Evolutionary conservation across 495 filamentous ascomycete species (phyloP).

Genomic region (Aspergillus wentii): DNA sequence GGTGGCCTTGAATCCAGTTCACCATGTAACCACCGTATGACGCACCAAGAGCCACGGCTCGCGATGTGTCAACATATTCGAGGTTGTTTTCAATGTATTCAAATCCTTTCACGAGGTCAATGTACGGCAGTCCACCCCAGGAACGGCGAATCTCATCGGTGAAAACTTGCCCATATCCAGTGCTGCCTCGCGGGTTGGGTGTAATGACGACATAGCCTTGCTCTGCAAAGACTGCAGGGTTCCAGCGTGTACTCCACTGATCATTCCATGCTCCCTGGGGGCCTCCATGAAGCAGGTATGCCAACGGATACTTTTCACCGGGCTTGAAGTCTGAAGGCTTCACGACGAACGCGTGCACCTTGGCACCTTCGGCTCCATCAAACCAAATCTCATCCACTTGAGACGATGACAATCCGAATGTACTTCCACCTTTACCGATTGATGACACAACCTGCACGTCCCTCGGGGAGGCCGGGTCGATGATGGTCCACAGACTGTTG

Average conservation of each 20-base stretch:
- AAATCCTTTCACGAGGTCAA: constrained; percentile 75
- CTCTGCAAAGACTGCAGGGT: constrained; percentile 85
- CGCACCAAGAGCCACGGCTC: constrained; percentile 78
- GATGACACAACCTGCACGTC: constrained; percentile 54
- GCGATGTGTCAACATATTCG: constrained; percentile 66
- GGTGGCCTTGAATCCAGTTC: constrained; percentile 55
- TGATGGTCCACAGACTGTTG: constrained; percentile 60
- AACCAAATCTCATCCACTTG: constrained; percentile 73
- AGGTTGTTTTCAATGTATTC: constrained; percentile 70
- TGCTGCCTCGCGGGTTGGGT: constrained; percentile 87
- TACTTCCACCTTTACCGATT: constrained; percentile 58
- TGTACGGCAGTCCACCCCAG: constrained; percentile 79
- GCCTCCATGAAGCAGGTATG: constrained; percentile 83
- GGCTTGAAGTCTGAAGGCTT: constrained; percentile 76
- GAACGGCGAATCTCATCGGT: constrained; percentile 68
- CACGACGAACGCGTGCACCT: constrained; percentile 74
- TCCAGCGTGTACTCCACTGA: constrained; percentile 85
- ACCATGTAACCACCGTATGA: constrained; percentile 89
- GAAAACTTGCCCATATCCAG: constrained; percentile 77
- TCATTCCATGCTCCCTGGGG: constrained; percentile 84
- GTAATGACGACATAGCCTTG: constrained; percentile 84
- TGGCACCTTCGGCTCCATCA: constrained; percentile 51
- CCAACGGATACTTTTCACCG: constrained; percentile 71
- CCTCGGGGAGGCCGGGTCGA: constrained; percentile 44
- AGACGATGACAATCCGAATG: constrained; percentile 59